Evolutionary conservation across 352 stramenopile species (phyloP), one percentile per base, ranked within the genome.

Genomic region (Phytopythium vexans): DNA sequence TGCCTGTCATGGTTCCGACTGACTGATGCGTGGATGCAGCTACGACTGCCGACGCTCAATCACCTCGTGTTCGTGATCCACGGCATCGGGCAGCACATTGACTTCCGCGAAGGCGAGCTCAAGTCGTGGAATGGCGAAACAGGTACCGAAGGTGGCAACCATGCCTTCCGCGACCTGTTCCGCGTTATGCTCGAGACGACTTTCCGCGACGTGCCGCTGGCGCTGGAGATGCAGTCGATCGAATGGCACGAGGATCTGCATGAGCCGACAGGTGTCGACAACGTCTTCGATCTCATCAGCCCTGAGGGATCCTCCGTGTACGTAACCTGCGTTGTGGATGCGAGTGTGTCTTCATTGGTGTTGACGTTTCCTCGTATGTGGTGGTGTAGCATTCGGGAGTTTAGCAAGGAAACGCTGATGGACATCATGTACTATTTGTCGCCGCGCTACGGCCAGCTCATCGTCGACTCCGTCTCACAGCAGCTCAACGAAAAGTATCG

Each of bases 381-480:
- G 8, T 60, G 47, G 12, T 16, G 5, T 57, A 92, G 85, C 37
- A 90, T 98, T 60, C 77, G 92, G 39, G 76, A 96, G 33, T 98
- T 97, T 60, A 96, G 88, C 58, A 98, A 98, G 59, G 90, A 97
- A 64, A 97, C 92, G 0, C 71, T 98, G 34, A 95, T 98, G 84
- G 92, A 98, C 50, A 82, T 97, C n/a, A 60, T 97, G 4, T 98
- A 96, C 47, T 98, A 97, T 67, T 69, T 97, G 60, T 95, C 82
- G 14, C 86, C 89, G 36, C 72, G 84, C 3, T 96, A 97, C 60
- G 87, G 92, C 6, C 90, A 97, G 54, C 68, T 96, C 15, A 96
- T 98, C 44, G 74, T 97, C 41, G 78, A 97, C 66, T 91, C 92
- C 5, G 90, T 97, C 47, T 92, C 83, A 12, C 62, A 89, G 44